Conservation (phyloP, 129 eudicot genomes). For the Silybum marianum region DNA sequence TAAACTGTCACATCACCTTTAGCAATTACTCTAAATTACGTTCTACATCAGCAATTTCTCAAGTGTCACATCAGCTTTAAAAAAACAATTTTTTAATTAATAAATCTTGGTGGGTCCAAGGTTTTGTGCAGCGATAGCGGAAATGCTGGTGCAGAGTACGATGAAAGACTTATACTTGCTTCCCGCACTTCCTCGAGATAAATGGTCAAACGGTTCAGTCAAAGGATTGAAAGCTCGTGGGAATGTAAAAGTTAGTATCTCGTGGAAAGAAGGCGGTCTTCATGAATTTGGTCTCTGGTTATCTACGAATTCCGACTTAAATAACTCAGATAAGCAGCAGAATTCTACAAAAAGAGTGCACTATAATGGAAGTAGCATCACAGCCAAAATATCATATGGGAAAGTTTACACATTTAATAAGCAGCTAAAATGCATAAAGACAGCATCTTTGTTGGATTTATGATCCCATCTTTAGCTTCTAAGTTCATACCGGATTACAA, state of each 20-base stretch:
- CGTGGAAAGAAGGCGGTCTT: conserved; percentile 81
- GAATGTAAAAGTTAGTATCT: conserved; percentile 61
- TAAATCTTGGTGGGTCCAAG: conserved; percentile 29
- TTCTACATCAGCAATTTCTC: background rate
- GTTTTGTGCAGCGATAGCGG: conserved; percentile 82
- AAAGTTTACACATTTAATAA: conserved; percentile 67
- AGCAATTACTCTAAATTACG: background rate
- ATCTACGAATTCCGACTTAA: conserved; percentile 10
- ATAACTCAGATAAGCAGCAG: conserved; percentile 25
- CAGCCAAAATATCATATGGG: conserved; percentile 45
- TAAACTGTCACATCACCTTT: background rate
- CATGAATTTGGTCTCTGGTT: conserved; percentile 77
- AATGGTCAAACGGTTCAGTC: conserved; percentile 81
- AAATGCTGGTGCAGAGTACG: conserved; percentile 93
- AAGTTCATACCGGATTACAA: background rate
- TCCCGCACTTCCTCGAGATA: conserved; percentile 86
- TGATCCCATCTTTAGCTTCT: conserved; percentile 19
- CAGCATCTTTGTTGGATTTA: conserved; percentile 22
- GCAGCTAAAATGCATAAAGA: conserved; percentile 58
- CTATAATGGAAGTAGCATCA: conserved; percentile 53
- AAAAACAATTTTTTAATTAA: background rate
- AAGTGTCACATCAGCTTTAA: background rate
- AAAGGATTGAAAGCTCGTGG: conserved; percentile 93
- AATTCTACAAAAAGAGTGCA: conserved; percentile 47
- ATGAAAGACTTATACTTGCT: conserved; percentile 70